Conservation (phyloP, 805 yeast genomes). For the Blastobotrys peoriensis region DNA sequence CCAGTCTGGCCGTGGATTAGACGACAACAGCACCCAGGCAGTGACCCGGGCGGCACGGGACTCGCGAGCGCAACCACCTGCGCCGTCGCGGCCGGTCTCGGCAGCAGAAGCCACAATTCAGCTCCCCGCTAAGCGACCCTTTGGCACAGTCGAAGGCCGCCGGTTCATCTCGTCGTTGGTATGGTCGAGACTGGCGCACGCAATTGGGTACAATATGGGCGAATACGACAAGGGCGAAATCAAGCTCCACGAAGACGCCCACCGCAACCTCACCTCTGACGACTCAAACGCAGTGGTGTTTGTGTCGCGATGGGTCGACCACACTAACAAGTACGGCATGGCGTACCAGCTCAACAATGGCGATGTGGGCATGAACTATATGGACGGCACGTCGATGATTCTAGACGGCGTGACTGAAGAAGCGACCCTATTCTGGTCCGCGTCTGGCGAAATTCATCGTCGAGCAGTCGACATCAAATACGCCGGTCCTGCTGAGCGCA, state of each 20-base stretch:
- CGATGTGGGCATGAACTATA: conserved; percentile 84
- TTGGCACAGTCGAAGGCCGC: not conserved
- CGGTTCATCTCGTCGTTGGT: not conserved
- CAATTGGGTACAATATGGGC: not conserved
- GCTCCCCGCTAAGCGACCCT: not conserved
- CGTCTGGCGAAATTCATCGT: conserved; percentile 19
- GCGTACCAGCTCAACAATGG: conserved; percentile 89
- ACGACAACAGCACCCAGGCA: no score
- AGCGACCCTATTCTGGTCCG: not conserved
- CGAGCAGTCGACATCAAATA: conserved; percentile 39
- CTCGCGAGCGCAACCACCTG: not conserved
- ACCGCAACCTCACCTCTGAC: not conserved
- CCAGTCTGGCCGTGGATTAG: no score
- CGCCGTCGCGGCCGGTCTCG: not conserved
- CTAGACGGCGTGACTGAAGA: conserved; percentile 41
- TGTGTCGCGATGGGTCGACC: conserved; percentile 96
- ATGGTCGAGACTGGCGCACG: not conserved
- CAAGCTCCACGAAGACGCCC: not conserved
- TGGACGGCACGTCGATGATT: conserved; percentile 75
- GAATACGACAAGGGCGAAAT: not conserved
- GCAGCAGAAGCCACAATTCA: not conserved
- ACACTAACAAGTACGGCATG: conserved; percentile 91
- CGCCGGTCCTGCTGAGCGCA: conserved; percentile 18
- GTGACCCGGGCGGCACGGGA: no score
- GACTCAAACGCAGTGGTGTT: conserved; percentile 32